These are phyloP conservation scores for Chaetomiaceae sp. DNA, from an alignment of 2,329 filamentous ascomycete species.

Conservation along the genomic window DNA sequence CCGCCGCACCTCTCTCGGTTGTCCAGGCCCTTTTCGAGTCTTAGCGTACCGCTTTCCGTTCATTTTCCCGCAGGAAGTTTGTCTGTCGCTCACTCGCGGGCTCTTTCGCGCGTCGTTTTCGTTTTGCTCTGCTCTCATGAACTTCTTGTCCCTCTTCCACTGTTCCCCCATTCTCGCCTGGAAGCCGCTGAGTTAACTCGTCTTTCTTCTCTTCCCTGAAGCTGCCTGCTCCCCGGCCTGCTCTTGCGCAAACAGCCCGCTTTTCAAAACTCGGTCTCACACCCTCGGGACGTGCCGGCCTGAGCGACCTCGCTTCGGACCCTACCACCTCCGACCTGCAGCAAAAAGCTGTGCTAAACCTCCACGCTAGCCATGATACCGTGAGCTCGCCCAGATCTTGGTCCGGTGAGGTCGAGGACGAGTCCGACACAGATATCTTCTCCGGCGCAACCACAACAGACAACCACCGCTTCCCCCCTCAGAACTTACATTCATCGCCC, in stretches of 20 bases:
- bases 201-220: neutral
- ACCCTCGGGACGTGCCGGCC: conserved; percentile 9
- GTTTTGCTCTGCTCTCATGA: conserved; percentile 22
- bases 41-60: conserved; percentile 22
- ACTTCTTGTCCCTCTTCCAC: conserved; percentile 17
- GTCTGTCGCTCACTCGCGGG: neutral
- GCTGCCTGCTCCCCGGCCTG: neutral
- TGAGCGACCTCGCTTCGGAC: conserved; percentile 1
- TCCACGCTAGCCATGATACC: conserved; percentile 29
- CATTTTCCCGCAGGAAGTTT: conserved; percentile 33
- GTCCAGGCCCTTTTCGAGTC: conserved; percentile 21
- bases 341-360: conserved; percentile 14
- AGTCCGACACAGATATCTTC: conserved; percentile 14
- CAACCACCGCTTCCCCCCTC: neutral
- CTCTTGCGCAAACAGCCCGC: too few relatives aligned
- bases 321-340: conserved; percentile 13
- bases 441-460: conserved; percentile 11
- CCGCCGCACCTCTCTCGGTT: conserved; percentile 9
- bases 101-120: too few relatives aligned
- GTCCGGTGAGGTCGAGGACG: conserved; percentile 27
- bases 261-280: neutral
- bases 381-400: conserved; percentile 26
- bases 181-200: conserved; percentile 3
- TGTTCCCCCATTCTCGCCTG: conserved; percentile 23
- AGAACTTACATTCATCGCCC: too few relatives aligned